Base-by-base conservation (phyloP, 2,329 filamentous ascomycete species). In the Aureobasidium vineae region DNA sequence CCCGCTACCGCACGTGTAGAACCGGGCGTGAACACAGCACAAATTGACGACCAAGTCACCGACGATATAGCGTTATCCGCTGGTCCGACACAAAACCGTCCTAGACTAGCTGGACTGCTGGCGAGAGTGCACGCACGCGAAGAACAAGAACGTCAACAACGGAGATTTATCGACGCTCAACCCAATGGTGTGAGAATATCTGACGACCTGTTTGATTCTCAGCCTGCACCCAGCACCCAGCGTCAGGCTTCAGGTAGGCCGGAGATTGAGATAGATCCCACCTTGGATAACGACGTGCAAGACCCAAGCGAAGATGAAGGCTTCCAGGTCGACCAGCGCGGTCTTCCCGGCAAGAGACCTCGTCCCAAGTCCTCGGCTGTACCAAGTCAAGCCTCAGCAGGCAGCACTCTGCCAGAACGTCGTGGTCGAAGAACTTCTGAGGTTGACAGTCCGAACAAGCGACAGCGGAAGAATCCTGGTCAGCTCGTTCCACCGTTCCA, bases 301-400 rank as follows among this genome's bases (percentile, higher is more conserved):
- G 71, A 73, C 1, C 72, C 74, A 0, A 74, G 75, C 10, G 75
- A 77, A 54, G 79, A 81, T 10, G 78, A 80, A 52, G 81, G 76
- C 1, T 84, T 83, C 66, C 77, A 82, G 45, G 73, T 72, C 2
- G 75, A 78, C 59, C 71, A 71, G 7, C 78, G 79, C 15, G 71
- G 73, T 8, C 69, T 72, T 3, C 50, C 70, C 28, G 67, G 65
- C 38, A 71, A 76, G 52, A 59, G 68, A 40, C 50, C 63, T 11
- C 59, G 45, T n/a, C 43, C 36, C 23, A 65, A 38, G 26, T 21
- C 63, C 13, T 38, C 56, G 3, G n/a, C 45, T 36, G 23, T 16
- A 19, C 45, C 26, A 21, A n/a, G 15, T 10, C 36, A n/a, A 40
- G 31, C 19, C 6, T 21, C 36, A 33, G 45, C 36, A 38, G 38